Base-by-base conservation (phyloP, 208 protist species). In the Angomonas ambiguus region DNA sequence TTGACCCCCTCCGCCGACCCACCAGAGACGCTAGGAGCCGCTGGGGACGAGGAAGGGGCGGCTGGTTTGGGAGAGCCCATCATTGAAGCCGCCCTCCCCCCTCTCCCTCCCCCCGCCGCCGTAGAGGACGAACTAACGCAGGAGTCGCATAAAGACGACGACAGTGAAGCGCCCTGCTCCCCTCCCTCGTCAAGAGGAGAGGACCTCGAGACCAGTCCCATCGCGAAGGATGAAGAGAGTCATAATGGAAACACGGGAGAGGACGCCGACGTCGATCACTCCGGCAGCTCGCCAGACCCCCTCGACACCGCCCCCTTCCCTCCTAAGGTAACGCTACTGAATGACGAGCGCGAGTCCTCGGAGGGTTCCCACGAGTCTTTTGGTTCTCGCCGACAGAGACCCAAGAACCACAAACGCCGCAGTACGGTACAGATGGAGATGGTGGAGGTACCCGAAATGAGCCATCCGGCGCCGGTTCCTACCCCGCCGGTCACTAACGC, bases 361-460 rank as follows among this genome's bases (percentile, higher is more conserved):
- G 35, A 2, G 1, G 41, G 55, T 18, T 76, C 77, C 10, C 71
- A 62, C 45, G 56, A 57, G 0, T 69, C 65, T 1, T 79, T 61
- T 25, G 69, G 69, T 48, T 70, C 72, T 22, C 68, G 68, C 20
- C 77, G 77, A 25, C 72, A 72, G 51, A 56, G 68, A 48, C 77
- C 72, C 13, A 69, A 65, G 16, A 55, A 49, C 4, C 65, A 55
- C 33, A 66, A 64, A 13, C 77, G 72, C 8, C 62, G 65, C 25
- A 82, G 69, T 63, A 77, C 51, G 5, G 57, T 82, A 35, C 77
- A 82, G 53, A 76, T 82, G 62, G 68, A 72, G 34, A 25, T 72
- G 25, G 57, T 65, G 0, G 67, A 67, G 27, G 62, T 42, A 10
- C 45, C 55, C 72, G 65, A 48, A 2, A 13, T 20, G 22, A 28